Conservation (phyloP, 2,329 filamentous ascomycete species). For the Fusarium continuum region DNA sequence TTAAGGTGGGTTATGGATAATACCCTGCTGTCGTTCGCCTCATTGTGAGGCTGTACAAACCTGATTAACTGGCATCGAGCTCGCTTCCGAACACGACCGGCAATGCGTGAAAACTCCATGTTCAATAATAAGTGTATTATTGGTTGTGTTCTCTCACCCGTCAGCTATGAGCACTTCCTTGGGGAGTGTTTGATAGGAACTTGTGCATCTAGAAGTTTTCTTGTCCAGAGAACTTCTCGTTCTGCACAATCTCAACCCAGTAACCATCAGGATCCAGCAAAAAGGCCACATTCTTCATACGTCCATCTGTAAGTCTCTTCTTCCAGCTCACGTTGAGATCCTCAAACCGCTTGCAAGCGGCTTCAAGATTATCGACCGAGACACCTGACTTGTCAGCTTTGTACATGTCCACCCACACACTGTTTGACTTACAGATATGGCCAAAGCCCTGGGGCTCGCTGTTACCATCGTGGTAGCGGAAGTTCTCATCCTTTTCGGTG, state of each 20-base stretch:
- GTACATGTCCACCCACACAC: neutral
- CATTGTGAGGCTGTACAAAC: neutral
- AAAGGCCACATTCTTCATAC: constrained; percentile 95
- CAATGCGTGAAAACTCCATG: neutral
- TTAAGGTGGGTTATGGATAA: neutral
- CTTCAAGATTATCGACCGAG: constrained; percentile 86
- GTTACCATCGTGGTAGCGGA: constrained; percentile 94
- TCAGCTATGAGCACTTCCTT: neutral
- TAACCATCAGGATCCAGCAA: constrained; percentile 88
- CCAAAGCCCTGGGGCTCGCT: constrained; percentile 91
- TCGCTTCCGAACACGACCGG: neutral
- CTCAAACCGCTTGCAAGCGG: constrained; percentile 88
- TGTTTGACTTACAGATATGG: constrained; percentile 76
- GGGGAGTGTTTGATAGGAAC: neutral
- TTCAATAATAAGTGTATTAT: neutral
- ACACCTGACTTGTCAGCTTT: constrained; percentile 63
- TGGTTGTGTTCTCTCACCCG: neutral
- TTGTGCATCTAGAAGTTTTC: constrained; percentile 56
- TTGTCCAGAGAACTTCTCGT: constrained; percentile 70
- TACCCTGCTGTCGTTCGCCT: no score
- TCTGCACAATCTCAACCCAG: constrained; percentile 84
- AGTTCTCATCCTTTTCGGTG: constrained; percentile 84
- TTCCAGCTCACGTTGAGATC: constrained; percentile 86
- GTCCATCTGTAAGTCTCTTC: constrained; percentile 91
- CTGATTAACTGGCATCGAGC: neutral